Conservation (phyloP, 2,329 filamentous ascomycete species). For the Penicillium sp. region DNA sequence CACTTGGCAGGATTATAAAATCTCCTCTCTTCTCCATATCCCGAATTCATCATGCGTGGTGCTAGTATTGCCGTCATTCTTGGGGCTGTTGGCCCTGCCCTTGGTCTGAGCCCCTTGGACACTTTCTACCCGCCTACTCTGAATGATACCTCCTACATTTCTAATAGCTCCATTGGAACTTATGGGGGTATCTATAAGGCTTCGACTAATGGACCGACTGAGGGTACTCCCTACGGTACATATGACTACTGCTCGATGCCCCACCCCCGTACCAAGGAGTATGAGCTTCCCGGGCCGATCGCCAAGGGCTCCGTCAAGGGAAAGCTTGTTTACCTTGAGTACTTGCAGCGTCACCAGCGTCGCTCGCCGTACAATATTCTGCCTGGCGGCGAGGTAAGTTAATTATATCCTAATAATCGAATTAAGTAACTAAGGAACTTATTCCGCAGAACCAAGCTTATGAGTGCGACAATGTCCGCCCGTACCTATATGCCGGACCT, state of each 20-base stretch:
- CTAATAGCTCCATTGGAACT: constrained; percentile 35
- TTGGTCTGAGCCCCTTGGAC: constrained; percentile 16
- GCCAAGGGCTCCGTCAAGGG: constrained; percentile 27
- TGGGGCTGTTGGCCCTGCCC: neutral
- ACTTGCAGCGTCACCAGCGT: constrained; percentile 41
- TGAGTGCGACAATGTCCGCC: constrained; percentile 37
- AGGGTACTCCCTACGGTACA: constrained; percentile 26
- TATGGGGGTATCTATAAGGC: constrained; percentile 41
- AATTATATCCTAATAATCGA: neutral
- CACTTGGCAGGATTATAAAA: no score
- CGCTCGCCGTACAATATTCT: constrained; percentile 43
- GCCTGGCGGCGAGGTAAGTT: constrained; percentile 37
- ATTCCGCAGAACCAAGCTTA: constrained; percentile 36
- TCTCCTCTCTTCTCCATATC: neutral
- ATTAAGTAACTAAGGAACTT: neutral
- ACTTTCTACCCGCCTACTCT: constrained; percentile 39
- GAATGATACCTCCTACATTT: constrained; percentile 40
- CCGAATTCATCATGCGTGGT: neutral
- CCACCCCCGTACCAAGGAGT: constrained; percentile 36
- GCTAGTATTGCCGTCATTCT: neutral
- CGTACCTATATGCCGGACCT: constrained; percentile 37
- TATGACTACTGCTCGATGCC: constrained; percentile 45
- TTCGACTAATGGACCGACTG: constrained; percentile 20
- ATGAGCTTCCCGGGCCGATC: constrained; percentile 31
- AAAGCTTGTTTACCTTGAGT: constrained; percentile 40